phyloP scores from a whole-genome alignment of 495 filamentous ascomycete species.

The Podospora sp. region DNA sequence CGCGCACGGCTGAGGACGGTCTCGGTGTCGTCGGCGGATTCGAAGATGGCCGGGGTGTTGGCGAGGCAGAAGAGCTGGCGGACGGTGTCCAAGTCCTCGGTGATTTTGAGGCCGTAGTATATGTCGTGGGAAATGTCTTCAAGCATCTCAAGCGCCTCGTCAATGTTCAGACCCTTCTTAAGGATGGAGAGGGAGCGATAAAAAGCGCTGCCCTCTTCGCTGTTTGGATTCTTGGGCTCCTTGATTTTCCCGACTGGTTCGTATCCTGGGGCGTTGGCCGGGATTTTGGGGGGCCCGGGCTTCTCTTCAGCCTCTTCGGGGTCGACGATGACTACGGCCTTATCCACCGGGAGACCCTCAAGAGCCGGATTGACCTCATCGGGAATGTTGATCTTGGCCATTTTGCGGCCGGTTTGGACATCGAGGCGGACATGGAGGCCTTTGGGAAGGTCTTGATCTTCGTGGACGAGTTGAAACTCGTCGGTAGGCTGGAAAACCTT shows the following conservation, averaged over 20 bases:
- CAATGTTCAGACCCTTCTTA: constrained; percentile 42
- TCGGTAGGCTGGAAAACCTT: constrained; percentile 61
- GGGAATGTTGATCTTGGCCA: constrained; percentile 62
- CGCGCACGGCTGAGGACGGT: constrained; percentile 37
- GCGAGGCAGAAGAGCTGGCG: constrained; percentile 49
- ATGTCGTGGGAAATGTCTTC: constrained; percentile 65
- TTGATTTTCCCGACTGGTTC: constrained; percentile 55
- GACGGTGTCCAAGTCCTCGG: constrained; percentile 50
- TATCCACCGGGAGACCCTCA: constrained; percentile 50
- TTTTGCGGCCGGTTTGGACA: constrained; percentile 61
- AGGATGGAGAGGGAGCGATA: constrained; percentile 46
- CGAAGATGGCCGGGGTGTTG: constrained; percentile 25
- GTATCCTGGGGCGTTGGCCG: constrained; percentile 49
- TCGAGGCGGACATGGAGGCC: constrained; percentile 68
- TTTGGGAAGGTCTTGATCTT: constrained; percentile 64
- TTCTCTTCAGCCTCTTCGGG: constrained; percentile 36
- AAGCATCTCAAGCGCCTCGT: constrained; percentile 52
- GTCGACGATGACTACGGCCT: constrained; percentile 52
- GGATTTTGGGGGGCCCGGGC: constrained; percentile 17
- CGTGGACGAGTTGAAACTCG: constrained; percentile 61
- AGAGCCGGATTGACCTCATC: constrained; percentile 47
- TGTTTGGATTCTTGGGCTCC: constrained; percentile 41
- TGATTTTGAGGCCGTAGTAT: constrained; percentile 68
- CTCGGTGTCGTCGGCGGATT: constrained; percentile 10
- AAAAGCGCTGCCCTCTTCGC: constrained; percentile 40